phyloP scores from a whole-genome alignment of 179 eudicot genomes.

The Silene coronaria region DNA sequence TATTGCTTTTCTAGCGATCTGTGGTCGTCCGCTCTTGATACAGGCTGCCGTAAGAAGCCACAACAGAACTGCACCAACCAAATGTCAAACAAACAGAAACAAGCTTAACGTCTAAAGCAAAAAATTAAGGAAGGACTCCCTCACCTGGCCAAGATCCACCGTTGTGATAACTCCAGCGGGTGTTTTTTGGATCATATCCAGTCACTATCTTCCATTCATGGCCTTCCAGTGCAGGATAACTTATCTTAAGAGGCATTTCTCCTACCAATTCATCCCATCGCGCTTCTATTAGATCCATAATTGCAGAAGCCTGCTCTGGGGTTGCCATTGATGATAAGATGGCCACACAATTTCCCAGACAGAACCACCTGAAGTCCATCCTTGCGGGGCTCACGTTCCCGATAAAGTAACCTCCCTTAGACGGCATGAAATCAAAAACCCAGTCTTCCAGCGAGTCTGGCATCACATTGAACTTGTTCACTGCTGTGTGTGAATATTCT shows the following conservation, averaged over 20 bases:
- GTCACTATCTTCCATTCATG: constrained; percentile 81
- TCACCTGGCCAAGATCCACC: constrained; percentile 94
- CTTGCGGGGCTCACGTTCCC: constrained; percentile 83
- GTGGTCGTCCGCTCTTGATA: constrained; percentile 76
- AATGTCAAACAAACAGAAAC: not conserved
- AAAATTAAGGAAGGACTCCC: not conserved
- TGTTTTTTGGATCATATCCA: constrained; percentile 79
- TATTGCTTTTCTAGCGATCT: constrained; percentile 60
- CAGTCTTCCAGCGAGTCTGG: constrained; percentile 85
- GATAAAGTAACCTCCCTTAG: constrained; percentile 68
- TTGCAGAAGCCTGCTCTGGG: constrained; percentile 71
- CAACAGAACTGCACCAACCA: constrained; percentile 43
- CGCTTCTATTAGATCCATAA: constrained; percentile 78
- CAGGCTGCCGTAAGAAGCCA: constrained; percentile 80
- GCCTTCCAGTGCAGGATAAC: constrained; percentile 74
- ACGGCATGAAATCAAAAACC: constrained; percentile 87
- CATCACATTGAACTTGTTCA: constrained; percentile 93
- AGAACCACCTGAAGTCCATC: constrained; percentile 90
- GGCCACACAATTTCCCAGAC: constrained; percentile 74
- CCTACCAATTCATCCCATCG: constrained; percentile 84
- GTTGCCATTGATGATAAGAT: constrained; percentile 76
- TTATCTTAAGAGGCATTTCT: constrained; percentile 82
- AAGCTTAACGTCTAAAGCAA: not conserved
- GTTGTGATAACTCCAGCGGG: constrained; percentile 87
- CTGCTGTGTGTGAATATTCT: constrained; percentile 86